Evolutionary conservation across 495 filamentous ascomycete genomes (phyloP), one percentile per base, ranked within the genome.

Genomic region (Podospora tetraspora): DNA sequence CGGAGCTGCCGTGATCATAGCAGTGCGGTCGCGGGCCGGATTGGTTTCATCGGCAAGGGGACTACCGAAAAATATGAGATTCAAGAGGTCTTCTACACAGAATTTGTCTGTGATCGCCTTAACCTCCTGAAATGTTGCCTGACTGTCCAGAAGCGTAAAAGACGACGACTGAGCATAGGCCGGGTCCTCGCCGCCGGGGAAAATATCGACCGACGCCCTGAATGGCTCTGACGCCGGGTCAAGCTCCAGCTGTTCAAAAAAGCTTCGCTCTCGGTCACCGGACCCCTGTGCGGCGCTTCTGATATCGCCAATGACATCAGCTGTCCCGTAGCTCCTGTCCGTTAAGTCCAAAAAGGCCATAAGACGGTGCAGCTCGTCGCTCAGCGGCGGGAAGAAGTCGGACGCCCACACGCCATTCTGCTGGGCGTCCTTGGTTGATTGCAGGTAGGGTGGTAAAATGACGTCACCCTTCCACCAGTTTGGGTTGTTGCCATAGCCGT

Each of bases 381-480:
- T 61, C 64, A 89, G 80, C 21, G 82, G 77, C 3, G 73, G 68
- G 4, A 12, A n/a, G 13, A 60, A 27, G 6, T 75, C 70, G 25
- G 76, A 61, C 19, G 73, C 68, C 21, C 69, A 66, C 8, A 85
- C 80, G 16, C 87, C 84, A 22, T 83, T 79, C 72, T 19, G 32
- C 19, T 78, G 82, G 81, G 76, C 29, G 12, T 76, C 78, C 19
- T 81, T 81, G 56, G 82, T 71, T n/a, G 84, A 72, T 19, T 85
- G 82, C n/a, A 43, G 16, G 22, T 24, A 37, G 27, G 87, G 83
- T 2, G 81, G 77, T 37, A 84, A 79, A 34, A 94, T 90, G 0
- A 81, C 69, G 11, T 84, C 82, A 7, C 93, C 94, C 71, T 88
- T 89, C 94, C 94, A 97, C 94, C 94, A 97, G 24, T 94, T 87